phyloP scores from a whole-genome alignment of 2,329 filamentous ascomycete genomes.

The Orbilia oligospora region DNA sequence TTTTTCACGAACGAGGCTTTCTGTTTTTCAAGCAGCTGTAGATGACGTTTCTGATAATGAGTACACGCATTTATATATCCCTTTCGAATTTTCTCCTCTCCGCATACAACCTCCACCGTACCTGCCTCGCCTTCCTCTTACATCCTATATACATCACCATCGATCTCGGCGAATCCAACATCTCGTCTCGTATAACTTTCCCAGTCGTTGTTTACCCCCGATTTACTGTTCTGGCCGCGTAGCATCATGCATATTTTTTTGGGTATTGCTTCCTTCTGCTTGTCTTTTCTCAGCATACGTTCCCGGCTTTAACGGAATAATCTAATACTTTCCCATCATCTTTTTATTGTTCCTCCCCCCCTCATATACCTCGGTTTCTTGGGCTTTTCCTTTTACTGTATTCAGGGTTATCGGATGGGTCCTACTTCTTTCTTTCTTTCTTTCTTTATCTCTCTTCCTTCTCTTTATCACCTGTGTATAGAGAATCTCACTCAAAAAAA shows the following conservation, averaged over 20 bases:
- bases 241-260: conserved; percentile 57
- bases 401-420: conserved; percentile 49
- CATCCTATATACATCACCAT: conserved; percentile 15
- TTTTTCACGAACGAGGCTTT: conserved; percentile 52
- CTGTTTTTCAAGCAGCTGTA: conserved; percentile 57
- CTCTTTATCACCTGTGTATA: conserved; percentile 55
- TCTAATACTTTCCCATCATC: conserved; percentile 44
- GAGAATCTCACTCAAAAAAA: conserved; percentile 35
- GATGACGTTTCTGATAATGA: conserved; percentile 61
- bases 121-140: conserved; percentile 3
- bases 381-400: conserved; percentile 61
- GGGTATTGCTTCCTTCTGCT: conserved; percentile 31
- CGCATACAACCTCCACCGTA: conserved; percentile 26
- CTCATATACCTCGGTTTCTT: conserved; percentile 51
- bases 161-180: conserved; percentile 53
- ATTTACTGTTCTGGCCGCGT: conserved; percentile 43
- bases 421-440: conserved; percentile 25
- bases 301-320: conserved; percentile 61
- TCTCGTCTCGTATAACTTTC: conserved; percentile 18
- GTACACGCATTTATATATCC: conserved; percentile 57
- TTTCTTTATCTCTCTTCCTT: conserved; percentile 38
- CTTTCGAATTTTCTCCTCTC: conserved; percentile 50
- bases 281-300: conserved; percentile 44
- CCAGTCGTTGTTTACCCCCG: conserved; percentile 11
- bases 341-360: conserved; percentile 8